These are phyloP conservation scores for Trichoderma virens DNA, from an alignment of 495 filamentous ascomycete species.

Conservation along the genomic window DNA sequence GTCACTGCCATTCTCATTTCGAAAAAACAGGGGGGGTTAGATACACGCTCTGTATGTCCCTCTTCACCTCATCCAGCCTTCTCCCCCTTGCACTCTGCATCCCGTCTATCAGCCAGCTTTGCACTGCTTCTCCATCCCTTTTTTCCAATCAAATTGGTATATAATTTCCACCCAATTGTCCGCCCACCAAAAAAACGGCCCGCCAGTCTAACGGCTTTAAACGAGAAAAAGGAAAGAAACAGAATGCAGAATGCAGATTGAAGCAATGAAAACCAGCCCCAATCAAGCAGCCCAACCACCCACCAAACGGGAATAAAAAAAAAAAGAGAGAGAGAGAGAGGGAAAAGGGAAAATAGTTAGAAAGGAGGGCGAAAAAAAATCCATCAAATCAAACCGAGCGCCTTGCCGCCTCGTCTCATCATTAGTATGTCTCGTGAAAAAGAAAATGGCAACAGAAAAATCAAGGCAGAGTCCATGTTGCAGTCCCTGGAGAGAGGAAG, in stretches of 20 bases:
- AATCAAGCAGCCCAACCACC: not conserved
- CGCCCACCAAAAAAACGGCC: not conserved
- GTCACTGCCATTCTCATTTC: not conserved
- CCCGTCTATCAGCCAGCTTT: not conserved
- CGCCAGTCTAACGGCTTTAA: not conserved
- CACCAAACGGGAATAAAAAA: not conserved
- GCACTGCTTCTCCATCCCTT: not conserved
- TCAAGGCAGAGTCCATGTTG: not conserved
- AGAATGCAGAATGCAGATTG: no score
- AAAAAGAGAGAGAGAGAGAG: not conserved
- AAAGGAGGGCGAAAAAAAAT: not conserved
- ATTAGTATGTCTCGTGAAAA: conserved; percentile 6
- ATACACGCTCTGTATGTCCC: not conserved
- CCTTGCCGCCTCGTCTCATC: conserved; percentile 9
- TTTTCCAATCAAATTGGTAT: not conserved
- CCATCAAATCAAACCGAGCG: conserved; percentile 9
- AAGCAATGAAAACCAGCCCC: no score
- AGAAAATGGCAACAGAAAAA: not conserved
- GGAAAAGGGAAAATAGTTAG: not conserved
- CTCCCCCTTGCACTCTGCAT: not conserved
- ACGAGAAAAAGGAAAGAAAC: no score
- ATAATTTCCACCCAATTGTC: not conserved
- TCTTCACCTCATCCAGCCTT: not conserved
- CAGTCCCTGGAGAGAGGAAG: not conserved
- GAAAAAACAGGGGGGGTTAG: not conserved